Evolutionary conservation across 176 grass and related monocot genomes (phyloP), one percentile per base, ranked within the genome.

Genomic region (Oryza nivara): DNA sequence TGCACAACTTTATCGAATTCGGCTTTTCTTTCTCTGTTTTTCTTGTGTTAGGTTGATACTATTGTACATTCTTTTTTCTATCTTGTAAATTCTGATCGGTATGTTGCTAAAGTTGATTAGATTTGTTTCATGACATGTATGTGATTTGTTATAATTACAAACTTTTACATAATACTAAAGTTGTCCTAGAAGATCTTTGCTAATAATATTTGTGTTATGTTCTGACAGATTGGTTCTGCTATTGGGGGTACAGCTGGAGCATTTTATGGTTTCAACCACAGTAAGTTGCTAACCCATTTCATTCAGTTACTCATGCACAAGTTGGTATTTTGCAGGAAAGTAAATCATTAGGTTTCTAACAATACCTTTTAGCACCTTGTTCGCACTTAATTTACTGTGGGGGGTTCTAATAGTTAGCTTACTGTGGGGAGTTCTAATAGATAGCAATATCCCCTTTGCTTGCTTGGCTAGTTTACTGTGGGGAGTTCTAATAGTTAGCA

Each of bases 231-330:
- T 83, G 96, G 96, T 81, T 90, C 93, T 2, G 93, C 96, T 75
- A 71, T 98, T 82, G 96, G 96, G 80, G 96, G 89, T 4, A 95
- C 83, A 77, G 85, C 96, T 46, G 94, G 93, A 17, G 93, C 96
- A 7, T 93, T 95, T 84, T 98, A 98, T 85, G 93, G 93, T 68
- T 95, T 98, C 85, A 98, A 98, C 80, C 91, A 93, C 74, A 83
- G 93, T 98, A 90, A 47, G 49, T 66, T n/a, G 11, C 12, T 74
- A 1, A 32, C 30, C 16, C 48, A 1, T 81, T 83, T 61, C 68
- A 15, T 68, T 79, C 1, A 67, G n/a, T 36, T 67, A 13, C 7
- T 45, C 73, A 15, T 69, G 68, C 19, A 58, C 17, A 60, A 60
- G 19, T 81, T 36, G 15, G 20, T 58, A 46, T 45, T 32, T 43